Conservation (phyloP, 1,139 yeast species). For the Nakaseomyces sp. region DNA sequence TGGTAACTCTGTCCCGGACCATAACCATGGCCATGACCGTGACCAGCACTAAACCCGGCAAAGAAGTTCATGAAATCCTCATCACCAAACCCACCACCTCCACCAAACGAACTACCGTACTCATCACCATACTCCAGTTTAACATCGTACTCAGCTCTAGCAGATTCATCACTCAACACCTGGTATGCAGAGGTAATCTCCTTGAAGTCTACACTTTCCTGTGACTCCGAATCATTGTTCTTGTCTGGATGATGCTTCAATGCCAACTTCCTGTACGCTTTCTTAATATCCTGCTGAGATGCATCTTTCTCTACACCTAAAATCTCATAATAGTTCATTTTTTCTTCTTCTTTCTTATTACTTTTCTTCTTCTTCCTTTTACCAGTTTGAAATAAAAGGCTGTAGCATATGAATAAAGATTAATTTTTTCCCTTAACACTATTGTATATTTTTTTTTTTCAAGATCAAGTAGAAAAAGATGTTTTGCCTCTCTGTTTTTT, state of each 20-base stretch:
- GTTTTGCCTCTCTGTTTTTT: too few relatives aligned
- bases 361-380: too few relatives aligned
- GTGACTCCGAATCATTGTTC: constrained; percentile 49
- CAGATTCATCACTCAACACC: constrained; percentile 53
- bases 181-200: constrained; percentile 75
- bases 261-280: constrained; percentile 70
- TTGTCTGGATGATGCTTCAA: constrained; percentile 75
- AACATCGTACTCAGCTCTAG: constrained; percentile 48
- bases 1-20: too few relatives aligned
- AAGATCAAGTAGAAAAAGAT: too few relatives aligned
- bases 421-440: too few relatives aligned
- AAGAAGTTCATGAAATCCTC: constrained; percentile 16
- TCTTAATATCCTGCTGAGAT: constrained; percentile 55
- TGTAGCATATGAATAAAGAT: too few relatives aligned
- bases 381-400: too few relatives aligned
- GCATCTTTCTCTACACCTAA: constrained; percentile 62
- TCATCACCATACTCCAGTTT: constrained; percentile 1
- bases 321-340: constrained; percentile 41
- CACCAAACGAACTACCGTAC: neutral
- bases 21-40: too few relatives aligned
- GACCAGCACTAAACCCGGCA: constrained; percentile 44
- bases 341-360: neutral
- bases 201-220: constrained; percentile 65
- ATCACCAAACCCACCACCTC: constrained; percentile 20
- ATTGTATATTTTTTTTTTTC: too few relatives aligned